These are phyloP conservation scores for Brassica balearica DNA, from an alignment of 441 rosid species.

Conservation along the genomic window DNA sequence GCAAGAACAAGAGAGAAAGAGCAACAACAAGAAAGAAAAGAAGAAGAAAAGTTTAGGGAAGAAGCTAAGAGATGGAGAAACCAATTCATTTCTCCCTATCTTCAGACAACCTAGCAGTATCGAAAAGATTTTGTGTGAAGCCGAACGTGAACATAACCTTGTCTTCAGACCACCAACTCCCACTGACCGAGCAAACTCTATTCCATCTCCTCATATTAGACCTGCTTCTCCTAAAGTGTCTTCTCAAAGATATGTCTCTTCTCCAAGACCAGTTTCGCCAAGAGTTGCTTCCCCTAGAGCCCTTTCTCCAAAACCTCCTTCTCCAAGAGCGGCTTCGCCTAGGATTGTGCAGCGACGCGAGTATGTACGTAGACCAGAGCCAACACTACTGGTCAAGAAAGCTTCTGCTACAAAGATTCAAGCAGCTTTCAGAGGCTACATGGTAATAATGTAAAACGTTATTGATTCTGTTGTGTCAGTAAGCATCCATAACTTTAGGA, in stretches of 20 bases:
- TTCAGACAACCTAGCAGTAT: slow-evolving; percentile 91
- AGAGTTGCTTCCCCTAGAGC: slow-evolving; percentile 55
- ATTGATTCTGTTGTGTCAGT: slow-evolving; percentile 8
- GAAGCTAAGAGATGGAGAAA: slow-evolving; percentile 69
- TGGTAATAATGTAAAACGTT: slow-evolving; percentile 50
- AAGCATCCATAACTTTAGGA: slow-evolving; percentile 23
- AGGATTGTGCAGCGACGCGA: slow-evolving; percentile 47
- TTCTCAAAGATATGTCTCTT: slow-evolving; percentile 65
- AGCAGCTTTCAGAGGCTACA: slow-evolving; percentile 83
- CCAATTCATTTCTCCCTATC: slow-evolving; percentile 79
- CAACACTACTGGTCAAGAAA: slow-evolving; percentile 64
- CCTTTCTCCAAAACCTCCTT: slow-evolving; percentile 47
- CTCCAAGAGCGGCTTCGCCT: slow-evolving; percentile 58
- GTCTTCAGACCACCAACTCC: slow-evolving; percentile 72
- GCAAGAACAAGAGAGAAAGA: slow-evolving; percentile 71
- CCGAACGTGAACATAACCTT: slow-evolving; percentile 81
- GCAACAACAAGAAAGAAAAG: slow-evolving; percentile 56
- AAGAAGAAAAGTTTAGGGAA: slow-evolving; percentile 77
- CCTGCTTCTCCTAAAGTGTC: slow-evolving; percentile 61
- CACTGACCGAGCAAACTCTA: slow-evolving; percentile 14
- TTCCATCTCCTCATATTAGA: slow-evolving; percentile 46
- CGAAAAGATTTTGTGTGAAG: slow-evolving; percentile 91
- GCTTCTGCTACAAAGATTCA: slow-evolving; percentile 88
- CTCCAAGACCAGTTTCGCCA: slow-evolving; percentile 57
- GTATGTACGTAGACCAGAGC: slow-evolving; percentile 65